Base-by-base conservation (phyloP, 768 basidiomycete species). In the Lactarius akahatsu region DNA sequence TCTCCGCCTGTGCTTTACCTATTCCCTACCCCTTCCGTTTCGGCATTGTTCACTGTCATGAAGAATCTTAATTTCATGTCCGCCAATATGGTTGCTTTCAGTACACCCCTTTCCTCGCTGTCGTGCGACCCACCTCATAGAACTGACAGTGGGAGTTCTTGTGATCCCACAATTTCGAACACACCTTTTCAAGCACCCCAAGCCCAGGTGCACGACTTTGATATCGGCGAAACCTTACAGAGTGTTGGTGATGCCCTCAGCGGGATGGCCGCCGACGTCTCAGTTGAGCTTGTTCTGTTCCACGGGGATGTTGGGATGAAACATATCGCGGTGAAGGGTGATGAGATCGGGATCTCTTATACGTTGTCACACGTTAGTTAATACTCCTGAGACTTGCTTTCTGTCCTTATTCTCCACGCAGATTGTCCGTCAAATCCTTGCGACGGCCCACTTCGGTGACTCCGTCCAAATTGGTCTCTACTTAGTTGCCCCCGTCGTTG, bases 21-120 rank as follows among this genome's bases (percentile, higher is more conserved):
- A 85, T 97, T 97, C 54, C 96, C 95, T 11, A 91, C 91, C 0
- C 85, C 94, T 7, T 92, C 90, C 70, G 83, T 98, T 77, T 91
- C 92, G 20, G 92, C 93, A 45, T 82, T 98, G 75, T 85, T 97
- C 75, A 92, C 92, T 20, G 85, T 89, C 45, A 93, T 97, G 92
- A 94, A 94, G 78, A 91, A 90, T 70, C 84, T 98, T 70, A 96
- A 96, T 75, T 96, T 92, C 73, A 85, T 97, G 70, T 92, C 92
- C 5, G 92, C 91, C n/a, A 90, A 93, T 74, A 86, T 92, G 85
- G 73, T 81, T 6, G 76, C 83, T 13, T 81, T 88, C 72, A 78
- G 70, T 70, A 34, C 69, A 1, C 70, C 74, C 36, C 62, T 63
- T 52, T 67, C 68, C 40, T 58, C 62, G 10, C 40, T 4, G 5